Conservation (phyloP, 1,139 yeast genomes). For the Geotrichum candidum region DNA sequence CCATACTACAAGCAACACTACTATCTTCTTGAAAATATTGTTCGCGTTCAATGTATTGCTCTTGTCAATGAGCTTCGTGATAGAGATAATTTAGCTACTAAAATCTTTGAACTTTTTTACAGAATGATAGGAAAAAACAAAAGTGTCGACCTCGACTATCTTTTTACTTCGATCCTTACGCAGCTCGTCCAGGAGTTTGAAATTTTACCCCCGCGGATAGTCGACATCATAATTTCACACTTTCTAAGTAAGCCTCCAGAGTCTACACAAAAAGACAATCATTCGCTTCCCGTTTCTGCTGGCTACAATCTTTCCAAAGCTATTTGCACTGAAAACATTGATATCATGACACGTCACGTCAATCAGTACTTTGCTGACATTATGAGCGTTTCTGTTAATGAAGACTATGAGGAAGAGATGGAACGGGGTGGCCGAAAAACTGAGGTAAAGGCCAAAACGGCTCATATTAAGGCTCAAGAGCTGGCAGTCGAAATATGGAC, state of each 20-base stretch:
- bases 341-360: slow-evolving; percentile 68
- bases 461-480: slow-evolving; percentile 40
- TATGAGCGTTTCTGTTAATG: slow-evolving; percentile 35
- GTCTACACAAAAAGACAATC: slow-evolving; percentile 30
- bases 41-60: slow-evolving; percentile 76
- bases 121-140: slow-evolving; percentile 34
- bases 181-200: slow-evolving; percentile 77
- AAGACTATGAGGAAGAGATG: slow-evolving; percentile 27
- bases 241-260: slow-evolving; percentile 41
- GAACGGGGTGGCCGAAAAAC: slow-evolving; percentile 27
- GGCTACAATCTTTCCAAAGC: slow-evolving; percentile 63
- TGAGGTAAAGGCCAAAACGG: slow-evolving; percentile 1
- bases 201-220: slow-evolving; percentile 55
- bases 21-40: slow-evolving; percentile 60
- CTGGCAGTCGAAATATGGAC: slow-evolving; percentile 69
- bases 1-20: slow-evolving; percentile 63
- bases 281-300: slow-evolving; percentile 40
- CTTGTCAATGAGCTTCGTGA: slow-evolving; percentile 71
- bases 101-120: slow-evolving; percentile 59
- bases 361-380: slow-evolving; percentile 79
- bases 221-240: slow-evolving; percentile 56
- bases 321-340: slow-evolving; percentile 66
- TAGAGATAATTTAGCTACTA: slow-evolving; percentile 49
- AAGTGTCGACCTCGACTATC: slow-evolving; percentile 40
- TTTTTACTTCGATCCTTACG: slow-evolving; percentile 61